Conservation (phyloP, 768 basidiomycete species). For the Hydnomerulius pinastri region DNA sequence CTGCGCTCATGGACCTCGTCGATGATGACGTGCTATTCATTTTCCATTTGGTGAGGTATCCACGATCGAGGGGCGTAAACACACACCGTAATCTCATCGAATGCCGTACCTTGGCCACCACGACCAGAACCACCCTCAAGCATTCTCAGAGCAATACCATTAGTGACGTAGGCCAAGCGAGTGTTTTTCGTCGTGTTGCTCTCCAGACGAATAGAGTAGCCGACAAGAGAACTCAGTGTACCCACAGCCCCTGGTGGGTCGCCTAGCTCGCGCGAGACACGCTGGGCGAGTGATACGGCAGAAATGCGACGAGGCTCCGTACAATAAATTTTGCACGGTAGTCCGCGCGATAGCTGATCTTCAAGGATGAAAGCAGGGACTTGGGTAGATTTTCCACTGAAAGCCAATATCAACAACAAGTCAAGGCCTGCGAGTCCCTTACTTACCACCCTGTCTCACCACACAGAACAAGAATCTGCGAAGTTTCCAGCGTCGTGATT, state of each 20-base stretch:
- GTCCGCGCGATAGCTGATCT: constrained; percentile 78
- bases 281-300: constrained; percentile 92
- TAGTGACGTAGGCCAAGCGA: constrained; percentile 81
- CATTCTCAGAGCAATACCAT: constrained; percentile 96
- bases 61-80: constrained; percentile 2
- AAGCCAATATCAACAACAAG: constrained; percentile 7
- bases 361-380: constrained; percentile 93
- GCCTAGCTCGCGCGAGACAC: constrained; percentile 90
- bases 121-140: constrained; percentile 81
- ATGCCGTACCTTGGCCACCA: constrained; percentile 72
- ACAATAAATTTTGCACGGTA: constrained; percentile 87
- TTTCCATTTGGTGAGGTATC: not conserved
- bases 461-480: constrained; percentile 87
- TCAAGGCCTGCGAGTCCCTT: constrained; percentile 39
- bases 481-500: constrained; percentile 62
- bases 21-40: constrained; percentile 82
- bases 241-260: constrained; percentile 81
- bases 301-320: constrained; percentile 96
- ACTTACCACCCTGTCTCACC: constrained; percentile 75
- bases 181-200: constrained; percentile 82
- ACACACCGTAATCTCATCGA: constrained; percentile 92
- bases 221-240: constrained; percentile 76
- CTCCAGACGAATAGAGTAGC: constrained; percentile 93
- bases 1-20: constrained; percentile 98
- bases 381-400: constrained; percentile 95